These are phyloP conservation scores for Termitomyces sp. DNA, from an alignment of 768 basidiomycete species.

Conservation along the genomic window DNA sequence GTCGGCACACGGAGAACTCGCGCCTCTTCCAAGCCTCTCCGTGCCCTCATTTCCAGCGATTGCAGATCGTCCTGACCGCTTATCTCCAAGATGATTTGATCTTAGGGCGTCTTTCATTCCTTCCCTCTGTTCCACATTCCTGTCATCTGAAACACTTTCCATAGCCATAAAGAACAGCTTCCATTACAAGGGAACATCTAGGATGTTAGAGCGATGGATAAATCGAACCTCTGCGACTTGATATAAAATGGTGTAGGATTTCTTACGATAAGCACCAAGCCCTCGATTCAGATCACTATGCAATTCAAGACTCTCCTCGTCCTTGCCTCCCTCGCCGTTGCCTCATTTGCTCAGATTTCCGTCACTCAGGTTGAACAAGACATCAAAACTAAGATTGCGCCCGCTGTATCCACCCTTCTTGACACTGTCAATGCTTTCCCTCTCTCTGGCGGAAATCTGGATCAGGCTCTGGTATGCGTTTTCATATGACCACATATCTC, in stretches of 20 bases:
- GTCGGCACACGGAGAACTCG: too few relatives aligned
- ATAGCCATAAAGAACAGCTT: not conserved
- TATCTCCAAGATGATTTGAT: too few relatives aligned
- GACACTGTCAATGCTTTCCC: conserved; percentile 25
- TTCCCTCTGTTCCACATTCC: too few relatives aligned
- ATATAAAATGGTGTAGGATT: not conserved
- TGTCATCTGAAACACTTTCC: not conserved
- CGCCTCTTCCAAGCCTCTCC: too few relatives aligned
- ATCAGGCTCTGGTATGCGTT: conserved; percentile 21
- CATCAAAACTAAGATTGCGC: conserved; percentile 19
- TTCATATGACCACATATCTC: not conserved
- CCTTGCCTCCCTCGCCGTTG: conserved; percentile 19
- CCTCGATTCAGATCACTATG: conserved; percentile 13
- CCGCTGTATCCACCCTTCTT: conserved; percentile 24
- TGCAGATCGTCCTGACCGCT: too few relatives aligned
- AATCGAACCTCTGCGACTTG: not conserved
- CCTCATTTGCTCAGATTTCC: conserved; percentile 18
- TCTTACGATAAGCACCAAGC: not conserved
- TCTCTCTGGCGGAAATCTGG: conserved; percentile 17
- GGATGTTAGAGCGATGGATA: not conserved
- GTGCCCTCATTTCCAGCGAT: too few relatives aligned
- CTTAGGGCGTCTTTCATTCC: too few relatives aligned
- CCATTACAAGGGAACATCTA: not conserved
- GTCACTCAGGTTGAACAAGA: conserved; percentile 24
- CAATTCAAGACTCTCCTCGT: conserved; percentile 22